These are phyloP conservation scores for Pyrenochaeta sp. DNA, from an alignment of 2,329 filamentous ascomycete genomes.

Conservation along the genomic window DNA sequence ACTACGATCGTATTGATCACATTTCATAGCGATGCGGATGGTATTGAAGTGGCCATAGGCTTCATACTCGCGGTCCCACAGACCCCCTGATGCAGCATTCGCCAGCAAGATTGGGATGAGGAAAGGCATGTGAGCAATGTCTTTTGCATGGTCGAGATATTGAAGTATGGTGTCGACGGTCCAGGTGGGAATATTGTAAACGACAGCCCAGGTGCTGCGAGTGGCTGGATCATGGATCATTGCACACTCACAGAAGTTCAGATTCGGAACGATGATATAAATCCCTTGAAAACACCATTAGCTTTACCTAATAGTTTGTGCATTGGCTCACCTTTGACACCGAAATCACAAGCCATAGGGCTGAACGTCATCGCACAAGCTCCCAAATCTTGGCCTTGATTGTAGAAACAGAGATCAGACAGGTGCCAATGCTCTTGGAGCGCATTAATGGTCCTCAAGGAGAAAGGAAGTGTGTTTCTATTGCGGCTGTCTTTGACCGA, in stretches of 20 bases:
- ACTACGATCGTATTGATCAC: neutral
- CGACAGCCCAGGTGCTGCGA: neutral
- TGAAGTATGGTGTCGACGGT: neutral
- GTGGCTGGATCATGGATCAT: slow-evolving; percentile 1
- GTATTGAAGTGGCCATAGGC: slow-evolving; percentile 2
- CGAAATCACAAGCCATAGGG: neutral
- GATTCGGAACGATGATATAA: neutral
- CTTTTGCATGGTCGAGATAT: slow-evolving; percentile 1
- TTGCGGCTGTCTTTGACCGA: neutral
- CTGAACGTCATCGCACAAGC: slow-evolving; percentile 1
- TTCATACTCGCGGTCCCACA: slow-evolving; percentile 2
- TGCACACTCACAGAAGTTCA: neutral
- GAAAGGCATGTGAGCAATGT: slow-evolving; percentile 1
- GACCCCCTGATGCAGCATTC: neutral
- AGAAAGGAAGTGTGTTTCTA: neutral
- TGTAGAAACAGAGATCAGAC: neutral
- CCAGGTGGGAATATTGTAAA: slow-evolving; percentile 1
- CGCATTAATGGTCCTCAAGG: neutral
- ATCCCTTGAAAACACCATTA: neutral
- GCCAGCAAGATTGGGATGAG: neutral
- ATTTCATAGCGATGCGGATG: neutral
- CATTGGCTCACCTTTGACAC: neutral
- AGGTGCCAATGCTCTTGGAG: slow-evolving; percentile 1
- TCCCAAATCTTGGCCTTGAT: slow-evolving; percentile 3
- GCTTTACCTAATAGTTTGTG: neutral